Evolutionary conservation across 495 filamentous ascomycete species (phyloP).

Genomic region (Penicillium parvum): DNA sequence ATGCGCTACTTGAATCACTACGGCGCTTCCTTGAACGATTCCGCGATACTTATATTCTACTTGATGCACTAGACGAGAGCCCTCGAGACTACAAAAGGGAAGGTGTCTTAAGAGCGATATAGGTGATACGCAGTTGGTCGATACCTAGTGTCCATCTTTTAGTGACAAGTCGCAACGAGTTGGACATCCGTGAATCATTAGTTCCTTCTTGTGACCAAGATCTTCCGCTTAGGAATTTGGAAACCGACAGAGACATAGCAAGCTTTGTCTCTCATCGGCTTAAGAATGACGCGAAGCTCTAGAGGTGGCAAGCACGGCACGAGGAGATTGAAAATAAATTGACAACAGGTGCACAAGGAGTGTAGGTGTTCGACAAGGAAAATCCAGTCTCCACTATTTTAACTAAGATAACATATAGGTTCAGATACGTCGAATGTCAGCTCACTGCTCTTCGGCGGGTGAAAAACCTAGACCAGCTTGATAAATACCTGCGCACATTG

Average conservation of each 20-base stretch:
- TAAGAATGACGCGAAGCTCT: constrained; percentile 18
- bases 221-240: constrained; percentile 21
- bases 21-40: too few relatives aligned
- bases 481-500: too few relatives aligned
- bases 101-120: constrained; percentile 18
- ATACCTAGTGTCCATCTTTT: too few relatives aligned
- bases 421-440: constrained; percentile 38
- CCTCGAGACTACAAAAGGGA: constrained; percentile 11
- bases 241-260: constrained; percentile 26
- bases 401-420: constrained; percentile 24
- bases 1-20: constrained; percentile 14
- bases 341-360: too few relatives aligned
- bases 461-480: constrained; percentile 19
- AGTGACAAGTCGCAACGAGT: constrained; percentile 35
- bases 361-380: too few relatives aligned
- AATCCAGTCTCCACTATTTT: too few relatives aligned
- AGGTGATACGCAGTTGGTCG: constrained; percentile 21
- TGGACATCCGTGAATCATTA: constrained; percentile 31
- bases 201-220: constrained; percentile 11
- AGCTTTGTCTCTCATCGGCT: constrained; percentile 27
- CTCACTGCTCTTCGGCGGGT: constrained; percentile 22
- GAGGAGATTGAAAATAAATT: constrained; percentile 24
- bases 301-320: constrained; percentile 23
- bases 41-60: too few relatives aligned
- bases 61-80: too few relatives aligned